A percentile compares a stretch with the other conserved stretches of the same genome.
phyloP scores from a whole-genome alignment of 441 rosid genomes.

The Isatis lusitanica region DNA sequence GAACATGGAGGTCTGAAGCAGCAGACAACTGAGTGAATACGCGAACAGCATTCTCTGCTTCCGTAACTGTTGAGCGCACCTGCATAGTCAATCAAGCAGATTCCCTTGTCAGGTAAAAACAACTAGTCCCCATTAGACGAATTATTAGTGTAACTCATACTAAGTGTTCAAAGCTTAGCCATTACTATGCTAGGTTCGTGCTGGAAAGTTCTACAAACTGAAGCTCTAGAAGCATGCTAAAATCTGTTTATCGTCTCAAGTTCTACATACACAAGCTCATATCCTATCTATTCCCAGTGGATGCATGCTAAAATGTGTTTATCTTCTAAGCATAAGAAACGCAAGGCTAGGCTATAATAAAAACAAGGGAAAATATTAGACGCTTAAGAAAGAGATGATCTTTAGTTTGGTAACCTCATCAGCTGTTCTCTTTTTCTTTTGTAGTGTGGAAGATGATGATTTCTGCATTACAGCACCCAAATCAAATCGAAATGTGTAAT shows the following conservation, averaged over 20 bases:
- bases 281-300: neutral
- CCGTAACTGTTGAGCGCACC: slow-evolving; percentile 96
- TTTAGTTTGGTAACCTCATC: slow-evolving; percentile 70
- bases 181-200: neutral
- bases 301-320: neutral
- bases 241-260: neutral
- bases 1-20: slow-evolving; percentile 91
- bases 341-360: slow-evolving; percentile 1
- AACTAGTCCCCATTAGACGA: neutral
- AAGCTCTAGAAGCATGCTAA: slow-evolving; percentile 7
- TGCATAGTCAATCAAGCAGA: slow-evolving; percentile 37
- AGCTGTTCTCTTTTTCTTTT: slow-evolving; percentile 88
- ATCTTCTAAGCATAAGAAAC: neutral
- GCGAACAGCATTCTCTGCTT: slow-evolving; percentile 95
- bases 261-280: slow-evolving; percentile 11
- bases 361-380: slow-evolving; percentile 9
- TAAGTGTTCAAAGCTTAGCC: neutral
- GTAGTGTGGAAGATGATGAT: slow-evolving; percentile 94
- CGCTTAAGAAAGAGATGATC: neutral
- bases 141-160: slow-evolving; percentile 1
- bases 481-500: slow-evolving; percentile 92
- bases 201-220: neutral
- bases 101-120: slow-evolving; percentile 25
- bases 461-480: slow-evolving; percentile 99
- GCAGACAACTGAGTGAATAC: slow-evolving; percentile 87